Percentiles rank a stretch among this genome's conserved stretches.
These are phyloP conservation scores for Phlyctochytrium arcticum DNA, from an alignment of 192 early-diverging fungal species.

Conservation along the genomic window DNA sequence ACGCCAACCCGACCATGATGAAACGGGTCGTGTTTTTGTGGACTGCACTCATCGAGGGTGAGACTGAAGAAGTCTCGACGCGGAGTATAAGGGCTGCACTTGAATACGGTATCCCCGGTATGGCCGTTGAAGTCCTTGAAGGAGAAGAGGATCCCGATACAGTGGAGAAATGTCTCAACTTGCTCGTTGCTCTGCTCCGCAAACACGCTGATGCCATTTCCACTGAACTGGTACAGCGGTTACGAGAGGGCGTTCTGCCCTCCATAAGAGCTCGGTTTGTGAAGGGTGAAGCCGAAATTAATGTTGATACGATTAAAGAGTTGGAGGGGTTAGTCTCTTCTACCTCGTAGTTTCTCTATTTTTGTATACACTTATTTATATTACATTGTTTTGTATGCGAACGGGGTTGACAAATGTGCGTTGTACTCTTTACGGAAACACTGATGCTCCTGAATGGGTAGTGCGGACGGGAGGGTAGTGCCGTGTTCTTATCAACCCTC, in stretches of 20 bases:
- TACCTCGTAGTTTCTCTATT: too few species aligned
- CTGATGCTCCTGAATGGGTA: too few species aligned
- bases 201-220: background rate
- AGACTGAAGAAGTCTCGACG: slow-evolving; percentile 10
- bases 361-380: too few species aligned
- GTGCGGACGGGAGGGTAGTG: too few species aligned
- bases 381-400: too few species aligned
- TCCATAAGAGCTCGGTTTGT: background rate
- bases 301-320: background rate
- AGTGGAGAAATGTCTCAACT: slow-evolving; percentile 24
- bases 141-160: slow-evolving; percentile 22
- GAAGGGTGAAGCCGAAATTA: background rate
- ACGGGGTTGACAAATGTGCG: too few species aligned
- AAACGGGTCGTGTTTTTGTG: slow-evolving; percentile 39
- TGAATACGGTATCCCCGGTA: slow-evolving; percentile 21
- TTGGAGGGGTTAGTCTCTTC: too few species aligned
- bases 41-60: slow-evolving; percentile 32
- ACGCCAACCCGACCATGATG: slow-evolving; percentile 23
- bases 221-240: background rate
- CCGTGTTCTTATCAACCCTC: too few species aligned
- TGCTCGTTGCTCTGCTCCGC: background rate
- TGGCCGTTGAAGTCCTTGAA: slow-evolving; percentile 16
- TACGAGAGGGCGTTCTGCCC: background rate
- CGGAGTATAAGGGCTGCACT: slow-evolving; percentile 17
- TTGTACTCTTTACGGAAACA: too few species aligned